These are phyloP conservation scores for Kwoniella europaea DNA, from an alignment of 768 basidiomycete species.

Conservation along the genomic window DNA sequence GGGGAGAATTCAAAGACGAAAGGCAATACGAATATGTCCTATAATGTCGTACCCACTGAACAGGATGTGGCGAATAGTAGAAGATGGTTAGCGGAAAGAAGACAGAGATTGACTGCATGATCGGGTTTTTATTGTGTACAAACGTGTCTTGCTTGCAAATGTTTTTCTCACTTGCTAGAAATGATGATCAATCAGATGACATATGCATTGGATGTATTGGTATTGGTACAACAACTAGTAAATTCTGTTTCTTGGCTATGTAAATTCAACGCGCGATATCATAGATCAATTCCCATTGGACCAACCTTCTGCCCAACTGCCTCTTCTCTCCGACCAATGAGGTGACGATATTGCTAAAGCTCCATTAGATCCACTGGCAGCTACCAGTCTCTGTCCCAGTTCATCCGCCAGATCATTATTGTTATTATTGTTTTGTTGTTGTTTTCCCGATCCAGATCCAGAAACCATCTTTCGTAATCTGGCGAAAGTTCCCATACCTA, in stretches of 20 bases:
- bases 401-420: constrained; percentile 9
- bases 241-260: too few species aligned
- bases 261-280: background rate
- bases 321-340: constrained; percentile 40
- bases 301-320: constrained; percentile 49
- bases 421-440: background rate
- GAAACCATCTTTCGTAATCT: constrained; percentile 14
- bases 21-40: background rate
- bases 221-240: too few species aligned
- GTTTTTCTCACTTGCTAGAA: too few species aligned
- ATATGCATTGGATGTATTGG: too few species aligned
- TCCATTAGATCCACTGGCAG: background rate
- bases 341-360: background rate
- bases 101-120: constrained; percentile 19
- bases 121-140: too few species aligned
- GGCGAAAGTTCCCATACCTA: constrained; percentile 28
- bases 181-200: too few species aligned
- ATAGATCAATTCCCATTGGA: background rate
- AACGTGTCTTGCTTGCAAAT: too few species aligned
- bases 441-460: background rate
- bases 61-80: constrained; percentile 36
- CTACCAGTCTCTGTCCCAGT: background rate
- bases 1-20: constrained; percentile 10
- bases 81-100: constrained; percentile 27
- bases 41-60: constrained; percentile 35